phyloP scores from a whole-genome alignment of 805 yeast species.

The Candida berthetii region DNA sequence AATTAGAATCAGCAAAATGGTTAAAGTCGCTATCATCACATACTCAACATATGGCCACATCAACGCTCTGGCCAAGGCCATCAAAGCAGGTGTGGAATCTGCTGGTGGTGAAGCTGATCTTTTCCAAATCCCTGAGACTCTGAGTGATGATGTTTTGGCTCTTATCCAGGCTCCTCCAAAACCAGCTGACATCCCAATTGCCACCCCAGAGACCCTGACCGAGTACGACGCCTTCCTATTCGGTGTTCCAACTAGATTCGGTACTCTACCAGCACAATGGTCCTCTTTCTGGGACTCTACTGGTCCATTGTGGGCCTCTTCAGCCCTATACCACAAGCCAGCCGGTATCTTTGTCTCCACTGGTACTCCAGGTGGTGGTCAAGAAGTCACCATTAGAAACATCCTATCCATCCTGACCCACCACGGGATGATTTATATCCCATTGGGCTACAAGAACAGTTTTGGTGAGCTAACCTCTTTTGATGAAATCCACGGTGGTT shows the following conservation, averaged over 20 bases:
- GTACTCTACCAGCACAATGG: constrained; percentile 75
- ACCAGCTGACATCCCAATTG: constrained; percentile 57
- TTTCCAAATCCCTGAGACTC: constrained; percentile 74
- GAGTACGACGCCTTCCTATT: constrained; percentile 76
- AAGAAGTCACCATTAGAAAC: constrained; percentile 65
- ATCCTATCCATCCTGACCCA: constrained; percentile 61
- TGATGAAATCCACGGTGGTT: constrained; percentile 67
- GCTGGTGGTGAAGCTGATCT: constrained; percentile 68
- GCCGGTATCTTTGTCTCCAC: constrained; percentile 71
- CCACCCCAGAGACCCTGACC: constrained; percentile 49
- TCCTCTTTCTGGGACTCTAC: constrained; percentile 72
- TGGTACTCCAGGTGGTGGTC: constrained; percentile 79
- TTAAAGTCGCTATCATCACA: constrained; percentile 31
- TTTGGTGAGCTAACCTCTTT: constrained; percentile 46
- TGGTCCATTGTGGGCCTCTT: constrained; percentile 75
- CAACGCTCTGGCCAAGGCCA: constrained; percentile 57
- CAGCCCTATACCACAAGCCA: constrained; percentile 67
- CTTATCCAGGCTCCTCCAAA: constrained; percentile 60
- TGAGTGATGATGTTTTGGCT: constrained; percentile 50
- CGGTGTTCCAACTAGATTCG: constrained; percentile 85
- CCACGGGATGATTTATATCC: constrained; percentile 77
- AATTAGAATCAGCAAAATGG: too few relatives aligned
- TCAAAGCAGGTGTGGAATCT: constrained; percentile 59
- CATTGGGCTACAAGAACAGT: constrained; percentile 59
- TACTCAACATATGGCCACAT: constrained; percentile 83